Percentiles rank a stretch among this genome's conserved stretches.
phyloP scores from a whole-genome alignment of 345 rosid species.

The Brassica juncea region DNA sequence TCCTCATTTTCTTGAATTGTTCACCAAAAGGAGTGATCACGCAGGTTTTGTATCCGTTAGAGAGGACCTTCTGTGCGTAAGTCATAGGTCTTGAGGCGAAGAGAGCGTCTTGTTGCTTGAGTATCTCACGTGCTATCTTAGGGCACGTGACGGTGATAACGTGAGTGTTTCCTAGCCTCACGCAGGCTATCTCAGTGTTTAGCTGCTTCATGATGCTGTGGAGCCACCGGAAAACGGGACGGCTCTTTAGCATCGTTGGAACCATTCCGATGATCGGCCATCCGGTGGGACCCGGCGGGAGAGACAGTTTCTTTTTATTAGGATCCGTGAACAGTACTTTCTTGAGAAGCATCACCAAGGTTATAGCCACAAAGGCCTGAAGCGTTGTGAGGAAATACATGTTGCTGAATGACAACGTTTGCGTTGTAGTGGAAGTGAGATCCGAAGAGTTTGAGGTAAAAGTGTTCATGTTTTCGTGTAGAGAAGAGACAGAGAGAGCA shows the following conservation, averaged over 20 bases:
- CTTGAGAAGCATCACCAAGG: conserved; percentile 35
- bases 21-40: conserved; percentile 41
- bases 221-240: conserved; percentile 48
- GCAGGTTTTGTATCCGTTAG: conserved; percentile 38
- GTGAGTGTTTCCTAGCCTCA: conserved; percentile 46
- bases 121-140: conserved; percentile 43
- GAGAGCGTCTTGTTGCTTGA: conserved; percentile 44
- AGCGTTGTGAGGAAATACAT: conserved; percentile 40
- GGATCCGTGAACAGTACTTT: background rate
- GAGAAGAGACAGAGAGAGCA: conserved; percentile 10
- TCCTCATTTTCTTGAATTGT: conserved; percentile 59
- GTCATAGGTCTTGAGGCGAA: conserved; percentile 44
- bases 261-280: conserved; percentile 52
- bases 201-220: conserved; percentile 49
- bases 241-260: conserved; percentile 41
- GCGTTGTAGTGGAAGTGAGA: conserved; percentile 24
- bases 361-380: conserved; percentile 40
- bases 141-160: conserved; percentile 50
- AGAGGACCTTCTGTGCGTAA: conserved; percentile 31
- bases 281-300: conserved; percentile 26
- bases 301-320: background rate
- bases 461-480: conserved; percentile 27
- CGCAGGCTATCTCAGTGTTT: conserved; percentile 49
- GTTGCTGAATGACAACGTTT: conserved; percentile 24
- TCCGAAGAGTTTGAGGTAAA: conserved; percentile 41